Evolutionary conservation across 2,329 filamentous ascomycete species (phyloP).

Genomic region (Karstenula rhodostoma): DNA sequence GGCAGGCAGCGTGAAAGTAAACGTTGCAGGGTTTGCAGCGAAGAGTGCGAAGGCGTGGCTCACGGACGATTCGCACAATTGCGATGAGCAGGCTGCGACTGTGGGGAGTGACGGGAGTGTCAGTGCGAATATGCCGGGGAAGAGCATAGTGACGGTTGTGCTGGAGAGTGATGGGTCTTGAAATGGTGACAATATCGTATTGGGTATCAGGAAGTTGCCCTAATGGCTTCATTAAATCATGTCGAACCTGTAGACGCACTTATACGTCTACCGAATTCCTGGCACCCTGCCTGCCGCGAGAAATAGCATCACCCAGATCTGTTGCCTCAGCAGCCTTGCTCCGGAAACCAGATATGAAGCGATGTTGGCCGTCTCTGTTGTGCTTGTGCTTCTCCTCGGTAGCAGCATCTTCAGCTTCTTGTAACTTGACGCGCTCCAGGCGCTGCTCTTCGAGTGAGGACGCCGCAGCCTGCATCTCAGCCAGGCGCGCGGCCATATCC

Average conservation of each 20-base stretch:
- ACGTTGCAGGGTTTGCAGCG: slow-evolving; percentile 36
- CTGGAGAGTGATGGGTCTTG: neutral
- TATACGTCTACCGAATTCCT: slow-evolving; percentile 28
- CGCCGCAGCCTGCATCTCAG: slow-evolving; percentile 46
- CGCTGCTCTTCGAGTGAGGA: slow-evolving; percentile 43
- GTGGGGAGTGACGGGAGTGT: slow-evolving; percentile 32
- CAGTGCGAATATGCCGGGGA: slow-evolving; percentile 31
- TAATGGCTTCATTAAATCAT: neutral
- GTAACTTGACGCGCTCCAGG: slow-evolving; percentile 40
- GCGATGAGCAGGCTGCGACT: slow-evolving; percentile 22
- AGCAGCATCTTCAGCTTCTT: slow-evolving; percentile 44
- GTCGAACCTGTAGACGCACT: neutral
- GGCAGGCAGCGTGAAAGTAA: slow-evolving; percentile 30
- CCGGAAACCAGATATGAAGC: slow-evolving; percentile 35
- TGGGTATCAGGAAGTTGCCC: slow-evolving; percentile 5
- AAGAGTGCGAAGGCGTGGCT: slow-evolving; percentile 45
- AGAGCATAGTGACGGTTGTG: slow-evolving; percentile 41
- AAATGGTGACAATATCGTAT: neutral
- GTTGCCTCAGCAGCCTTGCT: slow-evolving; percentile 32
- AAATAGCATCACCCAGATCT: slow-evolving; percentile 40
- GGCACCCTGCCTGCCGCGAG: slow-evolving; percentile 34
- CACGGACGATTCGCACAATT: slow-evolving; percentile 47
- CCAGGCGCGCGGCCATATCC: slow-evolving; percentile 37
- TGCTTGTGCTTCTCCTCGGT: slow-evolving; percentile 38
- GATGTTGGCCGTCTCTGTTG: slow-evolving; percentile 33